Evolutionary conservation across 768 basidiomycete genomes (phyloP).

Genomic region (Gymnopilus junonius): DNA sequence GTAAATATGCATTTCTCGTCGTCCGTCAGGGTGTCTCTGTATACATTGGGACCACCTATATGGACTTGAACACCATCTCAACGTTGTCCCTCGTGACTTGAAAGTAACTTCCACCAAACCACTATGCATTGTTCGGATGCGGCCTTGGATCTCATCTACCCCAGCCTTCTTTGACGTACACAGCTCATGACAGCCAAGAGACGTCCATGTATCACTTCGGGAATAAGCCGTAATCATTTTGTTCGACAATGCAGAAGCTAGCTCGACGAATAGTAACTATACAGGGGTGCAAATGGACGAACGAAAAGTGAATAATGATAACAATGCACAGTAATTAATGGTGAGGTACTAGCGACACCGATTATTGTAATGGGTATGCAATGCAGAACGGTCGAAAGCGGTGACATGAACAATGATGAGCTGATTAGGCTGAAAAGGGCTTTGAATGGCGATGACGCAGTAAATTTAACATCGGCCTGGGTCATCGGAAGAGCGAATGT

Average conservation of each 20-base stretch:
- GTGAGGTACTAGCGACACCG: slow-evolving; percentile 4
- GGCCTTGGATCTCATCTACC: no score
- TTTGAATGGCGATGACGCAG: slow-evolving; percentile 6
- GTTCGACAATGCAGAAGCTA: slow-evolving; percentile 5
- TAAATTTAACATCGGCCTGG: slow-evolving; percentile 7
- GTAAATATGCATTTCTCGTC: no score
- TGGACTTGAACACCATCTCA: no score
- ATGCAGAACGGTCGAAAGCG: slow-evolving; percentile 12
- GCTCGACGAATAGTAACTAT: slow-evolving; percentile 7
- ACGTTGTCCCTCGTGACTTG: no score
- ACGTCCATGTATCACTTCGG: no score
- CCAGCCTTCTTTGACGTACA: no score
- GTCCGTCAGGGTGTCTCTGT: no score
- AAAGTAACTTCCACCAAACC: no score
- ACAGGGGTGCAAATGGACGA: slow-evolving; percentile 8
- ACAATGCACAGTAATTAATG: slow-evolving; percentile 21
- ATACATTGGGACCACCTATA: no score
- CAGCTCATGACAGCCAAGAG: no score
- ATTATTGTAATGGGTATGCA: slow-evolving; percentile 12
- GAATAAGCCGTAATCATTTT: not conserved
- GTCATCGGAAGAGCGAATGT: slow-evolving; percentile 11
- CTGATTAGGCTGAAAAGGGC: not conserved
- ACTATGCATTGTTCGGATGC: no score
- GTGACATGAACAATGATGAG: not conserved
- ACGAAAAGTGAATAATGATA: slow-evolving; percentile 24